Conservation (phyloP, 2,329 filamentous ascomycete genomes). For the Cytospora mali region DNA sequence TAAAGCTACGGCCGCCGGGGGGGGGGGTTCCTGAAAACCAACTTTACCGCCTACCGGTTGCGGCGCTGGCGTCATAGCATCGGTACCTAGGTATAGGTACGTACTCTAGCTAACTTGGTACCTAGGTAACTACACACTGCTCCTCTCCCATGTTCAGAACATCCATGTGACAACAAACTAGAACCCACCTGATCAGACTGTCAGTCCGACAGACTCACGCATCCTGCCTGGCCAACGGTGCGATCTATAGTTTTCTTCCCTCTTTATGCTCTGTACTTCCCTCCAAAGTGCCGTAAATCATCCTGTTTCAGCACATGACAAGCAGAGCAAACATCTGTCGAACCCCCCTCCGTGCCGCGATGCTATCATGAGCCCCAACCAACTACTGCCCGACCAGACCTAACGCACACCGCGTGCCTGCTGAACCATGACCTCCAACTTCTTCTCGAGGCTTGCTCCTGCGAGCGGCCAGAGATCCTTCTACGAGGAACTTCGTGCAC, state of each 20-base stretch:
- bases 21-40: background rate
- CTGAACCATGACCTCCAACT: conserved; percentile 48
- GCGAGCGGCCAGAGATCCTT: conserved; percentile 45
- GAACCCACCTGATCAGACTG: background rate
- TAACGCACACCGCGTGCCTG: conserved; percentile 12
- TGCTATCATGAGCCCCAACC: conserved; percentile 24
- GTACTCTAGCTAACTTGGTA: too few species aligned
- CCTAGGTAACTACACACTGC: background rate
- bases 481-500: conserved; percentile 51
- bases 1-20: background rate
- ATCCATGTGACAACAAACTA: background rate
- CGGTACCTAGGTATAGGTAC: conserved; percentile 5
- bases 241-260: background rate
- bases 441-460: conserved; percentile 49
- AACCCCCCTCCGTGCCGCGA: conserved; percentile 4
- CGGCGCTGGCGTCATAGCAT: conserved; percentile 18
- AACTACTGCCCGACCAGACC: conserved; percentile 4
- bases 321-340: conserved; percentile 4
- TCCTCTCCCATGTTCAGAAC: background rate
- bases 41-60: conserved; percentile 16
- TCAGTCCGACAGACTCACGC: background rate
- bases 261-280: background rate
- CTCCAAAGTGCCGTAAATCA: background rate
- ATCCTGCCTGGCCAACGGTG: background rate
- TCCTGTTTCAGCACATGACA: background rate